A percentile compares a stretch with the other conserved stretches of the same genome.
Evolutionary conservation across 768 basidiomycete species (phyloP).

Genomic region (Cystobasidium onofrii): DNA sequence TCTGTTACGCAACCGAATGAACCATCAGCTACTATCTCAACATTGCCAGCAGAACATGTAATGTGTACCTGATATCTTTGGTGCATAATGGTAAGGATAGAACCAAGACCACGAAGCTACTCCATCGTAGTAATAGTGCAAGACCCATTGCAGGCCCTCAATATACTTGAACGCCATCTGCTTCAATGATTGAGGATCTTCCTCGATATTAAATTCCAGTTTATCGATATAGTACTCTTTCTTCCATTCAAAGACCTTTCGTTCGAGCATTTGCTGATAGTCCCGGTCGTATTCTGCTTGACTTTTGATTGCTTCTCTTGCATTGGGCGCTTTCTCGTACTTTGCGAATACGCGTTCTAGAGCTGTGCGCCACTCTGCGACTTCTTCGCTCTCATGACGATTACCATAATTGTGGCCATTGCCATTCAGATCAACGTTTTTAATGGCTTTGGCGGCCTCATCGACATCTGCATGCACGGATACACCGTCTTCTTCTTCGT

Average conservation of each 20-base stretch:
- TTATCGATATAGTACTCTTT: conserved; percentile 83
- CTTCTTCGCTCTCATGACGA: conserved; percentile 56
- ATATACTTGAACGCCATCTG: conserved; percentile 71
- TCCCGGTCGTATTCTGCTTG: conserved; percentile 61
- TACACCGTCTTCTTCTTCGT: conserved; percentile 41
- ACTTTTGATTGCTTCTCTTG: conserved; percentile 54
- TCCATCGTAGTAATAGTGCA: conserved; percentile 97
- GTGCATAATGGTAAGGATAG: conserved; percentile 95
- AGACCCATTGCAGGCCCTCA: conserved; percentile 95
- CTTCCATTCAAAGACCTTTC: conserved; percentile 93
- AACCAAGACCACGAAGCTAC: conserved; percentile 99
- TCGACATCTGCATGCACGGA: conserved; percentile 13
- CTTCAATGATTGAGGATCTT: conserved; percentile 58
- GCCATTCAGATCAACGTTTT: conserved; percentile 14
- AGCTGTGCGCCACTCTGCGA: conserved; percentile 56
- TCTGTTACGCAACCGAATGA: no score
- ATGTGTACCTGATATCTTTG: conserved; percentile 77
- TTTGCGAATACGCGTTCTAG: conserved; percentile 75
- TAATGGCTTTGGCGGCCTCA: background rate
- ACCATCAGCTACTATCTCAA: no score
- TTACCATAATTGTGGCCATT: background rate
- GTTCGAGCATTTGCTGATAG: conserved; percentile 63
- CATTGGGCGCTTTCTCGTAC: conserved; percentile 74
- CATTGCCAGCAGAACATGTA: no score
- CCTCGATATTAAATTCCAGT: conserved; percentile 67